Evolutionary conservation across 306 rosid genomes (phyloP), one percentile per base, ranked within the genome.

Genomic region (Canavalia gladiata): DNA sequence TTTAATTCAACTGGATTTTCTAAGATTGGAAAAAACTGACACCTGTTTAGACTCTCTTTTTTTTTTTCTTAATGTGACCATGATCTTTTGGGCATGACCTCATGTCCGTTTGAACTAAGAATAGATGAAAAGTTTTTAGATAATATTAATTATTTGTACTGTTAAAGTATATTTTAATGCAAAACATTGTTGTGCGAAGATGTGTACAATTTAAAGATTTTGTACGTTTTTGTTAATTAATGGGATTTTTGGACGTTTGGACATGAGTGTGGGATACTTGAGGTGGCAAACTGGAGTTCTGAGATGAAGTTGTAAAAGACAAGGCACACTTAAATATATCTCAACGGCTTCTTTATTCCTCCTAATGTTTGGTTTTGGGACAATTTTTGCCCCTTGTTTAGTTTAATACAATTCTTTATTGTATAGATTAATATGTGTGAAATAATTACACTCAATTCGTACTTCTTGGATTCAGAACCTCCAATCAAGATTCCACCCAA

Each of bases 261-360:
- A 41, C 74, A 39, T 73, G 29, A 5, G 1, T 1, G 11, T 63
- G 65, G 45, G 43, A 75, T 45, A 41, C 56, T 45, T 12, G 81
- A 34, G 72, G 39, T 76, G 35, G 57, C 59, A 46, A 45, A 75
- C 11, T 76, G 30, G 74, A 45, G 65, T 29, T 49, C 13, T 28
- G 0, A 7, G 4, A n/a, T 75, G 46, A 67, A 62, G 35, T 35
- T 13, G 41, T 42, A 43, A 49, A 39, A 2, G 18, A 39, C 65
- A 47, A 0, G 13, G 39, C 31, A 46, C 28, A 11, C 34, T 4
- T 68, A 30, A 43, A 57, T 18, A 18, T 18, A 18, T 79, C 0
- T 31, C 43, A 6, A 31, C 45, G 13, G 2, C 9, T 11, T 33
- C 3, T 64, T 12, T 70, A 2, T 49, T 47, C 30, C 11, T 30